Evolutionary conservation across 768 basidiomycete genomes (phyloP), one percentile per base, ranked within the genome.

Genomic region (Boletus subparvulus): DNA sequence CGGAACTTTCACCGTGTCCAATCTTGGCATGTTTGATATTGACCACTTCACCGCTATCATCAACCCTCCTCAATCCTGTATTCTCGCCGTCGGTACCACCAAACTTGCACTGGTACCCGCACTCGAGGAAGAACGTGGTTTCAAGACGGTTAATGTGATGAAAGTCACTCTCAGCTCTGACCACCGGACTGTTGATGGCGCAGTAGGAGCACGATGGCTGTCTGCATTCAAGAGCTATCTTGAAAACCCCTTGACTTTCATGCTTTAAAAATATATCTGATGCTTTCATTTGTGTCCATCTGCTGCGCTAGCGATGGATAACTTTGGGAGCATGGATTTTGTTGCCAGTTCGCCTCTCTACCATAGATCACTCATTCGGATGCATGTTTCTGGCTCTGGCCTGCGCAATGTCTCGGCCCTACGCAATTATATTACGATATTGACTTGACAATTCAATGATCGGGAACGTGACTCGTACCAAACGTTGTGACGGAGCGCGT

Each of bases 31-130:
- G 97, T 97, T 82, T 70, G 95, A 90, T 59, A 84, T 98, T 67
- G 83, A 86, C 53, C 90, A 94, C 75, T 99, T 99, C 75, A 98
- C 95, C 14, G 97, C 97, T 46, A 98, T 99, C 78, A 96, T 99
- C 83, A 99, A 99, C 81, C 86, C 90, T 14, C 97, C 97, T 26
- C 97, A 98, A 75, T 92, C 93, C 46, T 98, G 95, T 76, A 99
- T 98, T 68, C 87, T 99, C 58, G 97, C 97, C 44, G 85, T 98
- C 64, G 95, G 97, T 36, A 82, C 87, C 19, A 94, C 93, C 17
- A 82, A 86, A 70, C 82, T 91, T n/a, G 89, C 88, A 51, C 77
- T 98, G 16, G 86, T 94, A 19, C 88, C 92, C 35, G 94, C 92
- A 24, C 84, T 88, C 0, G 88, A 92, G 66, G 87, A 91, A 62